Percentiles rank a stretch among this genome's conserved stretches.
Evolutionary conservation across 495 filamentous ascomycete species (phyloP).

Genomic region (Penicillium desertorum): DNA sequence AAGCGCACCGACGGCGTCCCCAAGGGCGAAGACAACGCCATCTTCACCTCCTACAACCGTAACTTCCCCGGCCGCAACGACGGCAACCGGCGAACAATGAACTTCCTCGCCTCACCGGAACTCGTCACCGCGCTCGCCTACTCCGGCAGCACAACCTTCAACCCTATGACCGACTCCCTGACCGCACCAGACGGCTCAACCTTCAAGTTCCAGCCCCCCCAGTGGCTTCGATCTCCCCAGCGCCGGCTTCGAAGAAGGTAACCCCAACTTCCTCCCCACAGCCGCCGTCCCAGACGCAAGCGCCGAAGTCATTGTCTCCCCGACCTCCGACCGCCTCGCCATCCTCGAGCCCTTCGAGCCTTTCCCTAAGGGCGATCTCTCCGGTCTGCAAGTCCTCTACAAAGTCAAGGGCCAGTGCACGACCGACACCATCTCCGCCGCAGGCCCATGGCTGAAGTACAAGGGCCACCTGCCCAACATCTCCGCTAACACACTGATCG

Average conservation of each 20-base stretch:
- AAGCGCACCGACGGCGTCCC: constrained; percentile 79
- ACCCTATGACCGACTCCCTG: constrained; percentile 86
- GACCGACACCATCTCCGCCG: constrained; percentile 96
- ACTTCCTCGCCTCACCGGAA: constrained; percentile 95
- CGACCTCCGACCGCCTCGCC: constrained; percentile 83
- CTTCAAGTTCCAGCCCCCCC: constrained; percentile 84
- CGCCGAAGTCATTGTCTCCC: constrained; percentile 67
- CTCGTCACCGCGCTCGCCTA: constrained; percentile 95
- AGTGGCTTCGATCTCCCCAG: constrained; percentile 72
- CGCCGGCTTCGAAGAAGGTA: constrained; percentile 76
- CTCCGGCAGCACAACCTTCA: constrained; percentile 90
- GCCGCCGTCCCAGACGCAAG: constrained; percentile 61
- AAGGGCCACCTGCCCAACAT: constrained; percentile 99
- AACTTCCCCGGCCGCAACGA: constrained; percentile 98
- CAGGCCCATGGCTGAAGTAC: constrained; percentile 97
- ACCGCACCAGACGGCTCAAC: constrained; percentile 74
- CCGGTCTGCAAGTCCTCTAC: constrained; percentile 69
- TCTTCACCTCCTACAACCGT: constrained; percentile 96
- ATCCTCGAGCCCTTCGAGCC: constrained; percentile 86
- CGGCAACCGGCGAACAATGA: constrained; percentile 94
- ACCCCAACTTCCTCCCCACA: constrained; percentile 70
- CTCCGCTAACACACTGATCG: constrained; percentile 92
- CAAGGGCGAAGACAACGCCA: constrained; percentile 89
- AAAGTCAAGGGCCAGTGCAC: constrained; percentile 98
- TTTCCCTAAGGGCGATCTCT: constrained; percentile 75